phyloP scores from a whole-genome alignment of 192 early-diverging fungal species.

The Oehlia diaphana region DNA sequence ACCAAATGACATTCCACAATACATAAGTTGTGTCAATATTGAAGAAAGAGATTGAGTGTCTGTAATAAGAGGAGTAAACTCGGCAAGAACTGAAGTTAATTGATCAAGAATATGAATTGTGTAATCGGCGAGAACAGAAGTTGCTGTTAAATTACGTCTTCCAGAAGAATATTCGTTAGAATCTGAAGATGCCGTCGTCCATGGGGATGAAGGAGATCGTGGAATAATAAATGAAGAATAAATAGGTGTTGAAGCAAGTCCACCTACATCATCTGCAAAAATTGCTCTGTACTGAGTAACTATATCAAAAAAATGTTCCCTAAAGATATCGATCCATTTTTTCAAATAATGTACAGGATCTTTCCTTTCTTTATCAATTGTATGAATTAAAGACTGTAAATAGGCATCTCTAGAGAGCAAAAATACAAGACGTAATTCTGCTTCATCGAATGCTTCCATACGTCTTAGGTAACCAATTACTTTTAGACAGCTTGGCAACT shows the following conservation, averaged over 20 bases:
- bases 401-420: conserved; percentile 67
- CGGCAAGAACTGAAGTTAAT: conserved; percentile 57
- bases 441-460: conserved; percentile 70
- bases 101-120: conserved; percentile 40
- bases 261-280: conserved; percentile 27
- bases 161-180: background rate
- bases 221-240: conserved; percentile 10
- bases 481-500: conserved; percentile 72
- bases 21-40: conserved; percentile 74
- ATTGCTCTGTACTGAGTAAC: conserved; percentile 67
- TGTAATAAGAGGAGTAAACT: conserved; percentile 64
- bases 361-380: conserved; percentile 50
- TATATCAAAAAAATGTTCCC: conserved; percentile 81
- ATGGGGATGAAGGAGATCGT: conserved; percentile 11
- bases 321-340: conserved; percentile 73
- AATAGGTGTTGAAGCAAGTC: conserved; percentile 14
- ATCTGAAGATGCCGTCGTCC: conserved; percentile 28
- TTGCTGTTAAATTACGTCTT: background rate
- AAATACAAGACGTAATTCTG: conserved; percentile 73
- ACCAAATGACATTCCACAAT: conserved; percentile 78
- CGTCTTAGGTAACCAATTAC: conserved; percentile 78
- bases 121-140: conserved; percentile 24
- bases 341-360: conserved; percentile 68
- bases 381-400: conserved; percentile 53
- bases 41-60: conserved; percentile 63